Evolutionary conservation across 768 basidiomycete species (phyloP).

Genomic region (Tephrocybe sp.): DNA sequence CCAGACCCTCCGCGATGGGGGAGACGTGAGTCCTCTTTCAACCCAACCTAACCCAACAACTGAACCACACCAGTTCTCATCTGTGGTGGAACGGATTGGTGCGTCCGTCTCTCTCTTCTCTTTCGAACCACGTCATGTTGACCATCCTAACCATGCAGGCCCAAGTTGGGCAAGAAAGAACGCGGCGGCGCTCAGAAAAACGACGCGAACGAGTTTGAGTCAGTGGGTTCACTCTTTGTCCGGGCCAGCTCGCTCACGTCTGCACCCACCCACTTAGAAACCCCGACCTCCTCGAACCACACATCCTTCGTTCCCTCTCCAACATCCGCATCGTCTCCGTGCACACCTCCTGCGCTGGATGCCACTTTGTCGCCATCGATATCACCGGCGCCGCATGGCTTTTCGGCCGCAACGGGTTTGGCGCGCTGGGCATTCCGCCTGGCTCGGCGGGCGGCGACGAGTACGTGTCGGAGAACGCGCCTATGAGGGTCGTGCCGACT

Average conservation of each 20-base stretch:
- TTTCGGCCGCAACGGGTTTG: constrained; percentile 80
- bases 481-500: constrained; percentile 53
- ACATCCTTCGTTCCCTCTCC: constrained; percentile 84
- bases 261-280: constrained; percentile 31
- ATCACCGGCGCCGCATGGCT: constrained; percentile 81
- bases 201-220: constrained; percentile 38
- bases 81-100: constrained; percentile 90
- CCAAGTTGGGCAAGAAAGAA: constrained; percentile 74
- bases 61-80: constrained; percentile 58
- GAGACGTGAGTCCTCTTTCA: constrained; percentile 6
- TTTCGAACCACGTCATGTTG: constrained; percentile 1
- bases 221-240: constrained; percentile 17
- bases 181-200: constrained; percentile 44
- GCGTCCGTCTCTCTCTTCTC: constrained; percentile 24
- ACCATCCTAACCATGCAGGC: constrained; percentile 39
- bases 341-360: constrained; percentile 73
- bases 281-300: constrained; percentile 83
- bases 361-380: constrained; percentile 76
- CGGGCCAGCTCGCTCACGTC: neutral
- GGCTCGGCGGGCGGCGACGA: constrained; percentile 57
- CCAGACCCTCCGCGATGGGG: constrained; percentile 13
- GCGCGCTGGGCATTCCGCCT: constrained; percentile 39
- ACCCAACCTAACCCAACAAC: neutral
- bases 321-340: constrained; percentile 74
- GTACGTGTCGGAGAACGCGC: constrained; percentile 72